phyloP scores from a whole-genome alignment of 495 filamentous ascomycete species.

The Chaetomium cochliodes region DNA sequence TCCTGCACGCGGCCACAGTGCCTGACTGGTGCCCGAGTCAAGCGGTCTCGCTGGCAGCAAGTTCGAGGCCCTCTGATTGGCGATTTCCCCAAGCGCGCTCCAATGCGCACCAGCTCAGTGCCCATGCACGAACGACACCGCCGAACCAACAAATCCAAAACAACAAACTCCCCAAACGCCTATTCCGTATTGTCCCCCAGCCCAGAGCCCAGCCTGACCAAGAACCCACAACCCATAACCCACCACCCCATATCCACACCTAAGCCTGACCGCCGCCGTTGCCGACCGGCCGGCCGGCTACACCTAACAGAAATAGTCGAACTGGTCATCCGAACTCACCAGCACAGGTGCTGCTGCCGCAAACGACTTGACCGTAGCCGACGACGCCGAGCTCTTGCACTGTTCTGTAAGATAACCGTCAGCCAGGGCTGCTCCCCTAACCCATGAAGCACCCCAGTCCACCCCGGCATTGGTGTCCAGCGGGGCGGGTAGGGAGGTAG shows the following conservation, averaged over 20 bases:
- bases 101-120: not conserved
- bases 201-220: not conserved
- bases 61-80: not conserved
- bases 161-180: conserved; percentile 5
- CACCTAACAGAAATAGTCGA: conserved; percentile 42
- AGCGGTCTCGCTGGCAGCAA: not conserved
- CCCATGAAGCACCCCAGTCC: no score
- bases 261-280: no score
- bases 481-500: no score
- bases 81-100: not conserved
- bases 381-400: conserved; percentile 32
- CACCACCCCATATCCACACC: not conserved
- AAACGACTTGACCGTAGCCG: conserved; percentile 32
- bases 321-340: conserved; percentile 36
- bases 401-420: conserved; percentile 21
- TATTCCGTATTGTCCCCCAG: not conserved
- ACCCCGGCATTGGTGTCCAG: no score
- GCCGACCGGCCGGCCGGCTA: no score
- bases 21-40: conserved; percentile 14
- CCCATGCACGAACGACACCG: not conserved
- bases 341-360: conserved; percentile 29
- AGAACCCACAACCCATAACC: not conserved
- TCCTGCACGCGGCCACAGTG: conserved; percentile 1
- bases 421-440: no score
- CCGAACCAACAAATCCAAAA: not conserved